Evolutionary conservation across 2,329 filamentous ascomycete species (phyloP), one percentile per base, ranked within the genome.

Genomic region (Aspergillus pseudotamarii): DNA sequence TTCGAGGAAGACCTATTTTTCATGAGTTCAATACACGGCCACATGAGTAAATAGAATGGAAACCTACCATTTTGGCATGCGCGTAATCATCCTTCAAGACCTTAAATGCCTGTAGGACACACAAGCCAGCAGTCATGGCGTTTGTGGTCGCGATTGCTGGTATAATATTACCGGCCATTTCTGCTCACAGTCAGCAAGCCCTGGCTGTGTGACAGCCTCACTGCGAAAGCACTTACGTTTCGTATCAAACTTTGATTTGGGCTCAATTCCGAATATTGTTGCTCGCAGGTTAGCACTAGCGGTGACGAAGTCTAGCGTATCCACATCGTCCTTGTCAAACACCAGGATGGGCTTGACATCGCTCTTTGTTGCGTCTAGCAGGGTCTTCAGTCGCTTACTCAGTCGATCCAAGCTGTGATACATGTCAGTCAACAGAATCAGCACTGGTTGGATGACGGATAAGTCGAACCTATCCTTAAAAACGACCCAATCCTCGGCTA

Each of bases 161-260:
- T 65, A 99, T 99, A 72, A 99, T 99, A 76, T 99, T 99, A 59
- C 95, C 95, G 4, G 95, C 95, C 94, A 98, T 99, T 79, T 99
- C 91, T 85, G 55, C 71, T 46, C 67, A 63, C 36, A 23, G 23
- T 65, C 54, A 66, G 64, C 59, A 60, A 28, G 32, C 48, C 8
- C 26, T 36, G 55, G 11, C 6, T 23, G n/a, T 36, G 21, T 23
- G 16, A 21, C 19, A 11, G 57, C 26, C 6, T 14, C 26, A 58
- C 8, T 57, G n/a, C 23, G 11, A 30, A 4, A 60, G 9, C 30
- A 72, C 82, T 68, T 72, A 86, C 84, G 87, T 81, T 99, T 99
- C 72, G 95, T 94, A 74, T 98, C 94, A 73, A 98, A 99, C 63
- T 96, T 93, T 26, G 93, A 96, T 76, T 93, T 94, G 5, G 84